Evolutionary conservation across 352 stramenopile species (phyloP), one percentile per base, ranked within the genome.

Genomic region (Lagenidium giganteum): DNA sequence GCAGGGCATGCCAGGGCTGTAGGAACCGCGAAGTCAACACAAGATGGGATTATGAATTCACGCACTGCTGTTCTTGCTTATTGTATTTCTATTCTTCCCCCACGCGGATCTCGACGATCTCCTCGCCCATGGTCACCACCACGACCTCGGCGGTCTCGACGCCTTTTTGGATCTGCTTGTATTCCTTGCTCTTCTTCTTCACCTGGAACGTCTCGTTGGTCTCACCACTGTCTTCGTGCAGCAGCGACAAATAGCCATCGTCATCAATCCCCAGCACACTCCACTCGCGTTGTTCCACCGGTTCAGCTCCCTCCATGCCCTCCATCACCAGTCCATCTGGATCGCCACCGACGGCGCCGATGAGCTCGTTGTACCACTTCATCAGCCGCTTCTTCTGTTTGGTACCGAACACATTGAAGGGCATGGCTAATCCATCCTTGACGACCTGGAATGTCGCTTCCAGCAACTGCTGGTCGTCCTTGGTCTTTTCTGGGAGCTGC

Each of bases 321-420:
- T 55, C 55, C 14, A 56, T 43, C 32, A 48, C 28, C 13, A 75
- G 50, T 21, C 49, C 54, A 31, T 83, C 73, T 7, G 57, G 61
- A 33, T 85, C 72, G 35, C 57, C 57, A 7, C 67, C 69, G 1
- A 81, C 64, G 31, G 78, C 42, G 21, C 51, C 60, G 28, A 89
- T 84, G 36, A 90, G 64, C 42, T 93, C 78, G 34, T 90, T 90
- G 67, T 91, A 83, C 75, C 80, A 88, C 40, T 93, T 93, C 21
- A 93, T 44, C 30, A 91, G 56, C 14, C 55, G 65, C 40, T 90
- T 91, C 57, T 93, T 91, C 36, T 91, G 73, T 43, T 91, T 93
- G 13, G 68, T 72, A 46, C 75, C 69, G 37, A 91, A 61, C 36
- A 91, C 78, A 43, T 73, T 86, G 47, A 88, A 91, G 4, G 78